Conservation (phyloP, 305 asterid species). For the Fraxinus ornus region DNA sequence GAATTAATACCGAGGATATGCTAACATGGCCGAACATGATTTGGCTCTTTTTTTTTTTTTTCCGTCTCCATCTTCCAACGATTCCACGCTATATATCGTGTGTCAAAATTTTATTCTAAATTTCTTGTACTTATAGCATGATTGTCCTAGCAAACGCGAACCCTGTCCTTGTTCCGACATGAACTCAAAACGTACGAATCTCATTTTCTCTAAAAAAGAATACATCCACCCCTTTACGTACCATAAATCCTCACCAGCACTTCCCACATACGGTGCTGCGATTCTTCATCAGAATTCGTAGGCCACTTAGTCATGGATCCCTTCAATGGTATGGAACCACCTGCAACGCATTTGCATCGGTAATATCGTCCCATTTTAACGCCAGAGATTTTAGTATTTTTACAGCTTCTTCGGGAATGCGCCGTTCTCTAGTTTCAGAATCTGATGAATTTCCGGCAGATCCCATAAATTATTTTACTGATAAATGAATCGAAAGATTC, state of each 20-base stretch:
- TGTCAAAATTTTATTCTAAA: too few relatives aligned
- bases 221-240: constrained; percentile 53
- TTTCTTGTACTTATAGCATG: too few relatives aligned
- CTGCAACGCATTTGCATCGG: constrained; percentile 52
- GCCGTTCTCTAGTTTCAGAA: neutral
- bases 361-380: constrained; percentile 59
- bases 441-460: constrained; percentile 10
- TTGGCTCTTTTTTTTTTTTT: too few relatives aligned
- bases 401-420: constrained; percentile 62
- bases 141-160: constrained; percentile 60
- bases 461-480: constrained; percentile 26
- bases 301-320: constrained; percentile 93
- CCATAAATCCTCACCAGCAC: constrained; percentile 81
- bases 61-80: too few relatives aligned
- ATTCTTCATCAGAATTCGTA: constrained; percentile 26
- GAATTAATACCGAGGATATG: too few relatives aligned
- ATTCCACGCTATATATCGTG: too few relatives aligned
- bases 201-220: constrained; percentile 68
- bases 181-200: constrained; percentile 71
- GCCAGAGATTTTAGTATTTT: constrained; percentile 53
- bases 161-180: too few relatives aligned
- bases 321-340: constrained; percentile 61
- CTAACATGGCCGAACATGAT: too few relatives aligned
- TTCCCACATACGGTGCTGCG: constrained; percentile 47
- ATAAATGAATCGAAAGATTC: neutral